Evolutionary conservation across 805 yeast species (phyloP), one percentile per base, ranked within the genome.

Genomic region (Kluyveromyces starmeri): DNA sequence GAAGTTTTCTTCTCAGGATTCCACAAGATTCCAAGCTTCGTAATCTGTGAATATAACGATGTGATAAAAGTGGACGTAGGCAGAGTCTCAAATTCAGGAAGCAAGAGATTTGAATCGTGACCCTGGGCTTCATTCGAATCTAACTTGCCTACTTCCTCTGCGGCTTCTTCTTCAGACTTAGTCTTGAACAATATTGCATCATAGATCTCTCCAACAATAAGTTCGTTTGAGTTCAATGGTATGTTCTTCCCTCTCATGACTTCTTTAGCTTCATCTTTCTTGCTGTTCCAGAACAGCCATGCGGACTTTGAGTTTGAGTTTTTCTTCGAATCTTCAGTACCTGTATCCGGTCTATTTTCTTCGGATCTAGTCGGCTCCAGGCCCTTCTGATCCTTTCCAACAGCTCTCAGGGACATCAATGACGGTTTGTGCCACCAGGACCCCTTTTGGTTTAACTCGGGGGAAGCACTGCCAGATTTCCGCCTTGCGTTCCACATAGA

Each of bases 81-180:
- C 14, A 57, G 27, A 7, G 51, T 39, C 7, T 55, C 53, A 33
- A 57, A 53, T 26, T 35, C 33, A 3, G 62, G 62, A 3, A 53
- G 55, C 6, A 57, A 46, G 18, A 55, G 46, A 34, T 57, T 57
- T 1, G 52, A 52, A 15, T 36, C 38, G 20, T 32, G 34, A 21
- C 42, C 42, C 28, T 42, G 48, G n/a, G 35, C 39, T 13, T 44
- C 49, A 11, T 32, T 35, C 14, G 28, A 26, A 27, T 31, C 31
- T 27, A 38, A 23, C 26, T 27, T 11, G 15, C 27, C 39, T 26
- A 27, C 33, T 27, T 38, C 43, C 13, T 37, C 38, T 12, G 41
- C 30, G 1, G 41, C 33, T 9, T 41, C 42, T 13, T 44, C 39
- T 18, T 38, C 41, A 7, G 44, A 31, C 27, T 39, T 42, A 19